A percentile compares a stretch with the other conserved stretches of the same genome.
phyloP scores from a whole-genome alignment of 768 basidiomycete species.

The Mrakia gelida region DNA sequence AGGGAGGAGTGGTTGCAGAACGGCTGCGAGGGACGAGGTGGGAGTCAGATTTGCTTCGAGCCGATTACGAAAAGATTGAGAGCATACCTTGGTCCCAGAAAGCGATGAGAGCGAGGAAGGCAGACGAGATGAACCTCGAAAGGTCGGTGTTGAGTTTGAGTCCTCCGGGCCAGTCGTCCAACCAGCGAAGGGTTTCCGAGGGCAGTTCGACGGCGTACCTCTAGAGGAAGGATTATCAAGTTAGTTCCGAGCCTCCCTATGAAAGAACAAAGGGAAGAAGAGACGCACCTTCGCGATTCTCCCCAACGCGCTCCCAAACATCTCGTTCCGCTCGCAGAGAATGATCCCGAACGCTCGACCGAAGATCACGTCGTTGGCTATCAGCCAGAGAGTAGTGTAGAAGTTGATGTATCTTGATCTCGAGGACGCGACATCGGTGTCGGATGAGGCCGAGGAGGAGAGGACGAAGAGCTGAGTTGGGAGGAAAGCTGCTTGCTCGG shows the following conservation, averaged over 20 bases:
- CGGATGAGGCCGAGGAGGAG: slow-evolving; percentile 37
- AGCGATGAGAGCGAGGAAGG: slow-evolving; percentile 61
- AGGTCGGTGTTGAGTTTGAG: slow-evolving; percentile 93
- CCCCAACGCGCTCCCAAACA: slow-evolving; percentile 33
- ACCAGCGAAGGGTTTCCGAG: slow-evolving; percentile 63
- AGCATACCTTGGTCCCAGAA: slow-evolving; percentile 66
- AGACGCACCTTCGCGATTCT: slow-evolving; percentile 17
- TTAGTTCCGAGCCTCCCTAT: background rate
- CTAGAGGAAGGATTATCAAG: slow-evolving; percentile 33
- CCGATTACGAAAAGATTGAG: slow-evolving; percentile 15
- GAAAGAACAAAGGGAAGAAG: background rate
- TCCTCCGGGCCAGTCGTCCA: slow-evolving; percentile 93
- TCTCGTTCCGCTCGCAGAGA: slow-evolving; percentile 60
- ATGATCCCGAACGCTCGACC: slow-evolving; percentile 69
- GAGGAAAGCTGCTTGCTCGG: slow-evolving; percentile 52
- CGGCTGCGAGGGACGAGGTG: slow-evolving; percentile 34
- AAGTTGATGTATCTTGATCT: slow-evolving; percentile 54
- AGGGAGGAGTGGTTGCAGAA: slow-evolving; percentile 21
- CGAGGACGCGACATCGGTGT: background rate
- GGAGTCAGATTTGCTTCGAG: background rate
- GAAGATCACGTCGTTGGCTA: slow-evolving; percentile 83
- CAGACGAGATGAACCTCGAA: slow-evolving; percentile 74
- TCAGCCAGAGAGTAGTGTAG: slow-evolving; percentile 86
- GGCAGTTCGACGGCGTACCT: slow-evolving; percentile 51
- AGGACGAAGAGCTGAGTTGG: slow-evolving; percentile 48